A percentile compares a stretch with the other conserved stretches of the same genome.
These are phyloP conservation scores for Candida qinlingensis DNA, from an alignment of 805 yeast species.

Conservation along the genomic window DNA sequence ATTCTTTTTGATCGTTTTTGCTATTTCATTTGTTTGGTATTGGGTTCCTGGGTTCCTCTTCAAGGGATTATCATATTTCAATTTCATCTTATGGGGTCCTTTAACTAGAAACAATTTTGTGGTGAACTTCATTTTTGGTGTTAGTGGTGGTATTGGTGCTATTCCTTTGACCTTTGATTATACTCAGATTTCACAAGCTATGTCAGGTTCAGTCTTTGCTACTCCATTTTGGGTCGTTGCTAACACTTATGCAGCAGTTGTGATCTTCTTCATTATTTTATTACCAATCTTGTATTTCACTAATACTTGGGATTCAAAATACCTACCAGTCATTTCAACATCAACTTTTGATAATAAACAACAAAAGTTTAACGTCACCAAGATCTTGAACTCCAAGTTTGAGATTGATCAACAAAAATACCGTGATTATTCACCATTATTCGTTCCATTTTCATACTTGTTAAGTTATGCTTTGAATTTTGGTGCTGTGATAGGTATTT, in stretches of 20 bases:
- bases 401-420: constrained; percentile 40
- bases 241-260: constrained; percentile 38
- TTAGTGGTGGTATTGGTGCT: constrained; percentile 46
- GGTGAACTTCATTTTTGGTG: constrained; percentile 59
- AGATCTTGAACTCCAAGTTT: constrained; percentile 38
- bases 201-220: constrained; percentile 53
- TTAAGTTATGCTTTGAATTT: constrained; percentile 51
- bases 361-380: constrained; percentile 38
- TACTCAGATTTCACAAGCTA: constrained; percentile 40
- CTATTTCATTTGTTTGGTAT: constrained; percentile 46
- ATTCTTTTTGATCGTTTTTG: constrained; percentile 40
- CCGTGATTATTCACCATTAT: constrained; percentile 50
- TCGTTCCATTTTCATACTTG: constrained; percentile 50
- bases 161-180: constrained; percentile 53
- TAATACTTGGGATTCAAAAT: constrained; percentile 53
- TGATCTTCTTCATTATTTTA: constrained; percentile 44
- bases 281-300: constrained; percentile 46
- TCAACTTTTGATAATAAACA: constrained; percentile 45
- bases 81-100: constrained; percentile 53
- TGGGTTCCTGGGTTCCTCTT: constrained; percentile 53
- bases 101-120: constrained; percentile 43
- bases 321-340: constrained; percentile 50
- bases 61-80: constrained; percentile 41
- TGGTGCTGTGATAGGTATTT: constrained; percentile 58
- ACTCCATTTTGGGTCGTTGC: constrained; percentile 40